Conservation (phyloP, 805 yeast genomes). For the Osmozyma mogii region DNA sequence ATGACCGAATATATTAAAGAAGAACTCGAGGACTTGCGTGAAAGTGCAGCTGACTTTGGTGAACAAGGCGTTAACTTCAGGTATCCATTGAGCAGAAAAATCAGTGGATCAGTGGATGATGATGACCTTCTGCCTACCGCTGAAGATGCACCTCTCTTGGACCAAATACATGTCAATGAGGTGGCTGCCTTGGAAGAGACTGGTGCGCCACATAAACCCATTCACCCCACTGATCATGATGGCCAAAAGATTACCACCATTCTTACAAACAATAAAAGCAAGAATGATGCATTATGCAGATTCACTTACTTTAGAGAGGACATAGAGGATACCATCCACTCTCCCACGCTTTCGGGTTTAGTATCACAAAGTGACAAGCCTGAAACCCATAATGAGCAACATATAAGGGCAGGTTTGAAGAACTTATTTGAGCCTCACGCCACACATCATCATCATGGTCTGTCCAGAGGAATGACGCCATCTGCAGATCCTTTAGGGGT, state of each 20-base stretch:
- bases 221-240: conserved; percentile 63
- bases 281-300: conserved; percentile 43
- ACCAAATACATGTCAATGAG: conserved; percentile 25
- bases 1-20: conserved; percentile 71
- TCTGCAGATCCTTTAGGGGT: too few species aligned
- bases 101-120: conserved; percentile 1
- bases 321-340: conserved; percentile 79
- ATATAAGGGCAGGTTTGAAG: conserved; percentile 33
- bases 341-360: conserved; percentile 81
- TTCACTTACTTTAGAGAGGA: conserved; percentile 92
- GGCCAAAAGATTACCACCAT: conserved; percentile 24
- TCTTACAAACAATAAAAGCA: conserved; percentile 19
- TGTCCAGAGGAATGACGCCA: too few species aligned
- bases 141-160: conserved; percentile 24
- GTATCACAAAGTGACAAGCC: conserved; percentile 4
- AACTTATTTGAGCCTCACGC: conserved; percentile 53
- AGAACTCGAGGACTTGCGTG: conserved; percentile 39
- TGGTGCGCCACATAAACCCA: conserved; percentile 64
- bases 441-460: too few species aligned
- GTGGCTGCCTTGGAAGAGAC: conserved; percentile 31
- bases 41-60: conserved; percentile 11
- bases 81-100: conserved; percentile 17
- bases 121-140: conserved; percentile 8
- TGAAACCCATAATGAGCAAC: conserved; percentile 1
- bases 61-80: conserved; percentile 27